These are phyloP conservation scores for Ustilago cynodontis DNA, from an alignment of 1,284 basidiomycete genomes.

Conservation along the genomic window DNA sequence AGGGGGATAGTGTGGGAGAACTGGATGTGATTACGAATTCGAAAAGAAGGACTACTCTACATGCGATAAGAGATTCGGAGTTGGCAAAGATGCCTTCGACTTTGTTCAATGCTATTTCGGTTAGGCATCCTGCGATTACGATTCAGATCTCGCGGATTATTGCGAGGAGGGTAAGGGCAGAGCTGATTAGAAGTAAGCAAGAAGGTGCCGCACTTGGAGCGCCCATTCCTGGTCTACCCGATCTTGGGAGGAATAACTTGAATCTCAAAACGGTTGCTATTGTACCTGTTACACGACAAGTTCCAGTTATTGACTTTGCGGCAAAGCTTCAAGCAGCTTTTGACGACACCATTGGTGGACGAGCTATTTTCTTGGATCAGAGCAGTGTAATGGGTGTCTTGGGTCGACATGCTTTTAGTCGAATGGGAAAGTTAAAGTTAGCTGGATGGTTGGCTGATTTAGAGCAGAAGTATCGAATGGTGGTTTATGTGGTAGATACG, in stretches of 20 bases:
- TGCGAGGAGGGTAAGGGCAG: slow-evolving; percentile 87
- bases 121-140: slow-evolving; percentile 91
- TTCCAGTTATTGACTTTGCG: slow-evolving; percentile 68
- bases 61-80: slow-evolving; percentile 97
- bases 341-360: slow-evolving; percentile 62
- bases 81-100: slow-evolving; percentile 97
- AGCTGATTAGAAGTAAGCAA: slow-evolving; percentile 73
- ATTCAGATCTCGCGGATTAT: slow-evolving; percentile 95
- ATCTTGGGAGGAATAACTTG: slow-evolving; percentile 80
- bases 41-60: slow-evolving; percentile 87
- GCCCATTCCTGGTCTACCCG: slow-evolving; percentile 61
- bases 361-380: slow-evolving; percentile 66
- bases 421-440: slow-evolving; percentile 70
- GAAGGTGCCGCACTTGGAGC: slow-evolving; percentile 42
- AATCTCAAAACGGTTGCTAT: slow-evolving; percentile 94
- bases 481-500: slow-evolving; percentile 68
- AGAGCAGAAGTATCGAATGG: slow-evolving; percentile 67
- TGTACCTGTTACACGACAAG: slow-evolving; percentile 74
- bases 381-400: slow-evolving; percentile 68
- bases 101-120: slow-evolving; percentile 87
- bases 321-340: slow-evolving; percentile 63
- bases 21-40: slow-evolving; percentile 97
- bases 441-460: slow-evolving; percentile 68
- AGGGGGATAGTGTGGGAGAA: slow-evolving; percentile 80
- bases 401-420: slow-evolving; percentile 66